Base-by-base conservation (phyloP, 179 eudicot genomes). In the Corrigiola litoralis region DNA sequence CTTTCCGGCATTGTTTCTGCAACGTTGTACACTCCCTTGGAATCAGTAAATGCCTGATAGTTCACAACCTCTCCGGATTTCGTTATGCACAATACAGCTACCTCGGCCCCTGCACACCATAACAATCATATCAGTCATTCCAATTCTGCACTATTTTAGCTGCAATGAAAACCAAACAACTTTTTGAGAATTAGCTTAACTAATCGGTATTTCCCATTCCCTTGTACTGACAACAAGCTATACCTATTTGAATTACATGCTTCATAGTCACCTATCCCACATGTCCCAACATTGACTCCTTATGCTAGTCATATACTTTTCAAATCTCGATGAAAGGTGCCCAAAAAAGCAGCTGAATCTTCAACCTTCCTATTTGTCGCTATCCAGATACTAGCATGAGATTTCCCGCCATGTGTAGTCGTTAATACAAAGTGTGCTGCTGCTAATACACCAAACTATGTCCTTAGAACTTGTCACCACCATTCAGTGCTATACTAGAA, bases 1-100 rank as follows among this genome's bases (percentile, higher is more conserved):
- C 94, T 88, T 75, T 88, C 99, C 0, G 99, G 89, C 97, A 94
- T 94, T 8, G 99, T 94, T 78, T 94, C 99, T 5, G 99, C 97
- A 6, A 91, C 97, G 2, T 82, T 81, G 76, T 94, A 94, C 38
- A 88, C 72, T 14, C 99, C 99, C 65, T 84, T 94, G 0, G 97
- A 78, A 71, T 91, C 77, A 3, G 99, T 90, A 77, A 90, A 94
- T 2, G 99, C 99, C 33, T 91, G 97, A 66, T 94, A 94, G 72
- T 90, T 94, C 49, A 94, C 83, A 40, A 94, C 99, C 65, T 91
- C 96, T 45, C 99, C 99, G 1, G 97, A 77, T 76, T 88, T 91
- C 16, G 99, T 94, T 70, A 94, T 91, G 83, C 99, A 94, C 24
- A 94, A 87, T 41, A 94, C 97, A 27, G 99, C 99, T 21, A 94